phyloP scores from a whole-genome alignment of 2,329 filamentous ascomycete genomes.

The Fusarium sp. region DNA sequence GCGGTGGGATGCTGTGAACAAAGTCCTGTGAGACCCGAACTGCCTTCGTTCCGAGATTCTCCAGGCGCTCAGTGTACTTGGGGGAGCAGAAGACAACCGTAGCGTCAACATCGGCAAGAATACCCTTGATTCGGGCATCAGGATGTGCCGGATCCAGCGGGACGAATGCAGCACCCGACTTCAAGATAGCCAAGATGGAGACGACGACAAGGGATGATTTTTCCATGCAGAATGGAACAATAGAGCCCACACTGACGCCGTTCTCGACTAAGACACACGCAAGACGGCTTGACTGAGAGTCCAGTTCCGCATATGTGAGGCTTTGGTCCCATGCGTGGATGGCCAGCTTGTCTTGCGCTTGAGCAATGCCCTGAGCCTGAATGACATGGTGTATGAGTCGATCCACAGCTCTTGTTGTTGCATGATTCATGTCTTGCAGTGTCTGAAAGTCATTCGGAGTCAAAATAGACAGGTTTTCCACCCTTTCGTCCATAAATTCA shows the following conservation, averaged over 20 bases:
- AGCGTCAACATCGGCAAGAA: conserved; percentile 5
- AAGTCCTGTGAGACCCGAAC: conserved; percentile 5
- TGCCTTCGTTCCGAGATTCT: neutral
- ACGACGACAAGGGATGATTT: conserved; percentile 17
- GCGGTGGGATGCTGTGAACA: neutral
- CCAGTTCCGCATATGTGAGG: conserved; percentile 56
- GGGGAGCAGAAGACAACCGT: neutral
- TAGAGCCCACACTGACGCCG: neutral
- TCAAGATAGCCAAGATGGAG: conserved; percentile 20
- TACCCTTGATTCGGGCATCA: conserved; percentile 6
- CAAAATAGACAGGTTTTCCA: conserved; percentile 3
- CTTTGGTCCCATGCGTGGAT: conserved; percentile 56
- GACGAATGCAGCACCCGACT: conserved; percentile 15
- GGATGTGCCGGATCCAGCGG: conserved; percentile 14
- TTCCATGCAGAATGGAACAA: conserved; percentile 27
- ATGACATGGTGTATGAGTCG: conserved; percentile 20
- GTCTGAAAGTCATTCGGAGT: conserved; percentile 3
- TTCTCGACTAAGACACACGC: neutral
- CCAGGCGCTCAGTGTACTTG: conserved; percentile 24
- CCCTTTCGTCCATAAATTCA: neutral
- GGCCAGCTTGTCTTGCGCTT: conserved; percentile 16
- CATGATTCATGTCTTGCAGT: conserved; percentile 4
- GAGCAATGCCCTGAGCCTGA: neutral
- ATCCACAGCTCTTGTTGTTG: neutral
- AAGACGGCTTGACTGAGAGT: conserved; percentile 1